Evolutionary conservation across 148 eudicot genomes (phyloP).

Genomic region (Polygonum aviculare): DNA sequence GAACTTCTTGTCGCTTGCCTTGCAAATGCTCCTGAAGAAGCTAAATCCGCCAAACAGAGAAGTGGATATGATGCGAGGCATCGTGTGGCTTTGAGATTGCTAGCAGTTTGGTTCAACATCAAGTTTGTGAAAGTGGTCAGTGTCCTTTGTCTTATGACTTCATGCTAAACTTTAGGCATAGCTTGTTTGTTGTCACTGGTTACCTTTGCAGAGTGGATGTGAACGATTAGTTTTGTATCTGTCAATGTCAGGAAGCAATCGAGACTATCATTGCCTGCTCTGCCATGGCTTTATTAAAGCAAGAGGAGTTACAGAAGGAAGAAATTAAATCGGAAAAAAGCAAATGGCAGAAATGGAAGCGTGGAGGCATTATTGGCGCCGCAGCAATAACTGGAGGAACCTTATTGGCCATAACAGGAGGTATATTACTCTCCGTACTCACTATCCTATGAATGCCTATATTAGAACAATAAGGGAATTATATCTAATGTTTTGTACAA

Average conservation of each 20-base stretch:
- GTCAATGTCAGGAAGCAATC: slow-evolving; percentile 61
- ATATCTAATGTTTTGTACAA: not conserved
- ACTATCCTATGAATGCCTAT: not conserved
- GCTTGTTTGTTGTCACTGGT: not conserved
- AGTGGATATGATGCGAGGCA: slow-evolving; percentile 92
- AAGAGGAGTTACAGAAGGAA: slow-evolving; percentile 45
- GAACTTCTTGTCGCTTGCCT: slow-evolving; percentile 94
- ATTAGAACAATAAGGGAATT: not conserved
- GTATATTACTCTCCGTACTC: slow-evolving; percentile 24
- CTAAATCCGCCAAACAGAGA: slow-evolving; percentile 35
- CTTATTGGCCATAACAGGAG: slow-evolving; percentile 92
- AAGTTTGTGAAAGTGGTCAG: slow-evolving; percentile 80
- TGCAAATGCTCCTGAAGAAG: slow-evolving; percentile 53
- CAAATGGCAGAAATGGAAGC: slow-evolving; percentile 78
- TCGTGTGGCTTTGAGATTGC: slow-evolving; percentile 79
- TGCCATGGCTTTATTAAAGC: slow-evolving; percentile 84
- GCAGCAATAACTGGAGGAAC: slow-evolving; percentile 96
- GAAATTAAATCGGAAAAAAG: slow-evolving; percentile 40
- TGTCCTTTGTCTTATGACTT: not conserved
- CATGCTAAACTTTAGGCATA: not conserved
- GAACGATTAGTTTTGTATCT: slow-evolving; percentile 6
- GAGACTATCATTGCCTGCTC: slow-evolving; percentile 88
- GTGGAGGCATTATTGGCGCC: slow-evolving; percentile 95
- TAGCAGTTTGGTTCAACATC: slow-evolving; percentile 83
- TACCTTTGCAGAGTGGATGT: not conserved